Conservation (phyloP, 352 stramenopile genomes). For the Phytophthora tentaculata region DNA sequence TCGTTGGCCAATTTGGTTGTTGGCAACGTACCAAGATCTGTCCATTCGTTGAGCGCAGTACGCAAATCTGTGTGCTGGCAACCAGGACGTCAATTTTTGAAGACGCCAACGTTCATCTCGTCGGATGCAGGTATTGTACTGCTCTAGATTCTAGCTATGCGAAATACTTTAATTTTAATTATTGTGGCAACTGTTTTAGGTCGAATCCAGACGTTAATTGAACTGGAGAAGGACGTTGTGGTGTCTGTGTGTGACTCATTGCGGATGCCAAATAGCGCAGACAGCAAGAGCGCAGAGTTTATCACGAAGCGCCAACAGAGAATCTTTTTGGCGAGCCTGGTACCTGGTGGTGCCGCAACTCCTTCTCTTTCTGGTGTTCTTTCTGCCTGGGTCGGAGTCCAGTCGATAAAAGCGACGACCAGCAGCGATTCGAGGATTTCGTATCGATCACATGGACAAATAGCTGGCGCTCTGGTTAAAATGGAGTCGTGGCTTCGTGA, state of each 20-base stretch:
- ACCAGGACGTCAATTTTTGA: constrained; percentile 39
- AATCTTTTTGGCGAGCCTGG: constrained; percentile 27
- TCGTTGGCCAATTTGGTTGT: constrained; percentile 10
- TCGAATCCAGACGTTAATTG: constrained; percentile 39
- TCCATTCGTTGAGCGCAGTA: neutral
- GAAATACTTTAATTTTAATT: neutral
- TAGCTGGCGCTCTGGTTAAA: constrained; percentile 34
- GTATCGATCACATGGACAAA: constrained; percentile 38
- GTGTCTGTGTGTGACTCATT: constrained; percentile 30
- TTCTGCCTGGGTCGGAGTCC: constrained; percentile 24
- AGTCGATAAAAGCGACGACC: neutral
- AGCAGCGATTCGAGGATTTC: constrained; percentile 3
- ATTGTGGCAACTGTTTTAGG: constrained; percentile 22
- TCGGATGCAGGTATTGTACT: constrained; percentile 28
- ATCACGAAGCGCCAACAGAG: constrained; percentile 21
- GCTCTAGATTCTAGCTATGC: neutral
- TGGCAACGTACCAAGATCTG: neutral
- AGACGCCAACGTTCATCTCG: constrained; percentile 30
- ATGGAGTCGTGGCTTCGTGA: constrained; percentile 43
- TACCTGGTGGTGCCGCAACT: constrained; percentile 8
- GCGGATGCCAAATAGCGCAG: neutral
- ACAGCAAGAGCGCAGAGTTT: neutral
- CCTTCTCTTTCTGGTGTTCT: constrained; percentile 35
- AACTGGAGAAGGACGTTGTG: constrained; percentile 49
- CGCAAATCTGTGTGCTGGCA: constrained; percentile 30